Evolutionary conservation across 2,329 filamentous ascomycete genomes (phyloP), one percentile per base, ranked within the genome.

Genomic region (Arthrobotrys entomopaga): DNA sequence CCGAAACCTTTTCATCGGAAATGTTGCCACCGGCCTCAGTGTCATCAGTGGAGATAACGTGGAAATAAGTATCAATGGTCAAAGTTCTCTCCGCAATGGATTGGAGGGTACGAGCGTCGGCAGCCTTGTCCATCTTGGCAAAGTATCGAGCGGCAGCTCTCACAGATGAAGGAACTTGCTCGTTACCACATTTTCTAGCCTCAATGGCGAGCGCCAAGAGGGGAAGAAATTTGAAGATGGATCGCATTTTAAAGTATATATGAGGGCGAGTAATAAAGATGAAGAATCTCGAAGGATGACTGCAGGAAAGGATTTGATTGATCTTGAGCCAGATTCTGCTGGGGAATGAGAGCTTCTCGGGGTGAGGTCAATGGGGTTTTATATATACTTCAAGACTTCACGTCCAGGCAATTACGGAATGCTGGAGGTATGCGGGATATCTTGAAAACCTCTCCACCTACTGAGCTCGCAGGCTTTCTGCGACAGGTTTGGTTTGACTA

Each of bases 11-110:
- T 11, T 64, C n/a, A 6, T 77, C 69, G 6, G 78, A 72, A 58
- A 80, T 66, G 66, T 80, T 79, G 43, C 79, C 79, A 26, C 77
- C 77, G 15, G 71, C 58, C 3, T 69, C 71, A 15, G 74, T 29
- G 24, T 50, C 76, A 7, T 77, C 77, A 6, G 72, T 75, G n/a
- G 79, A 78, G 43, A 81, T 76, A 57, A 81, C 79, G 65, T 82
- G 80, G 76, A 80, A 80, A 64, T 80, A 82, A 50, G 79, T 79
- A 15, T 79, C 71, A 58, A 82, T 64, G 22, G 43, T 57, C 63
- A 74, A 64, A n/a, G 57, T 58, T 53, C 63, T 40, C 7, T 67
- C 63, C 13, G 50, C 57, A 2, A 20, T 43, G 16, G 42, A 19
- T 38, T 67, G 63, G n/a, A 63, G 15, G 16, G 60, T 60, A 52